Percentiles rank a stretch among this genome's conserved stretches.
Conservation (phyloP, 129 eudicot species). For the Rutidosis leptorrhynchoides region DNA sequence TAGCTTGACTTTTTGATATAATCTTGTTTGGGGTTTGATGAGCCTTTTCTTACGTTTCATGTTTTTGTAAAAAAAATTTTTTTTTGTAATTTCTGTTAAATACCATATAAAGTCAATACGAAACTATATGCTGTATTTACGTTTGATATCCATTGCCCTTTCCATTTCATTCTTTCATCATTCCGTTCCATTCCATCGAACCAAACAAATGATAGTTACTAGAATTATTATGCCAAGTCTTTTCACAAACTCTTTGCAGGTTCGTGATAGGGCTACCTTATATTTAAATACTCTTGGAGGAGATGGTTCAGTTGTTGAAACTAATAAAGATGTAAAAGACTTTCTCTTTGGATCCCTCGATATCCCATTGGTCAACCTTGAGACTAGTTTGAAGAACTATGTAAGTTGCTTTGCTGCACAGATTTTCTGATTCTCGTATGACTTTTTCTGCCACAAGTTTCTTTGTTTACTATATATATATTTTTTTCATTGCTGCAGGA, state of each 20-base stretch:
- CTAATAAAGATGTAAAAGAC: slow-evolving; percentile 71
- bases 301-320: slow-evolving; percentile 86
- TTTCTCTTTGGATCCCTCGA: slow-evolving; percentile 84
- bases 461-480: not conserved
- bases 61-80: not conserved
- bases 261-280: slow-evolving; percentile 96
- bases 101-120: not conserved
- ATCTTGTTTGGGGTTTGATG: not conserved
- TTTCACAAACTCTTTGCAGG: slow-evolving; percentile 44
- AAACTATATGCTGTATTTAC: not conserved
- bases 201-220: not conserved
- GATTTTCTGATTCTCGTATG: slow-evolving; percentile 1
- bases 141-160: not conserved
- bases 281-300: slow-evolving; percentile 85
- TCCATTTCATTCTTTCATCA: slow-evolving; percentile 1
- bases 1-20: no score
- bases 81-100: no score
- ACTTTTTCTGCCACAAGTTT: not conserved
- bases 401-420: slow-evolving; percentile 43
- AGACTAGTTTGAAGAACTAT: slow-evolving; percentile 84
- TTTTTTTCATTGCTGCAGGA: slow-evolving; percentile 47
- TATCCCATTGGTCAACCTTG: slow-evolving; percentile 76
- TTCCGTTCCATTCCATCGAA: not conserved
- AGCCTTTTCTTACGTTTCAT: not conserved
- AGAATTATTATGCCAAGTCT: not conserved